These are phyloP conservation scores for Neonectria ditissima DNA, from an alignment of 2,329 filamentous ascomycete genomes.

Conservation along the genomic window DNA sequence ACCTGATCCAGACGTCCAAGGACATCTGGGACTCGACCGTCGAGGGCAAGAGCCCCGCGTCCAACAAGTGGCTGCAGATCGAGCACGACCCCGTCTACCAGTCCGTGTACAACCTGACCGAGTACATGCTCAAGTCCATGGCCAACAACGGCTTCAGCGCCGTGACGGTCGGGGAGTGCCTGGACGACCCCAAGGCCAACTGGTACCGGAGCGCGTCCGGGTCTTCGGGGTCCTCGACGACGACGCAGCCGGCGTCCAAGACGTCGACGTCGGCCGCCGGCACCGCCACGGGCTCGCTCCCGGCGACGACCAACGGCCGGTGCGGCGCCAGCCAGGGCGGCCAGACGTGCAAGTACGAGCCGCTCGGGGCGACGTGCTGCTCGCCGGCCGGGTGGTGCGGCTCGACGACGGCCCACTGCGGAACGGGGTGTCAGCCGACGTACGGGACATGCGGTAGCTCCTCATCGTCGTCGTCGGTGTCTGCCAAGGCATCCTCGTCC, in stretches of 20 bases:
- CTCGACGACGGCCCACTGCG: slow-evolving; percentile 54
- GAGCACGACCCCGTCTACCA: slow-evolving; percentile 63
- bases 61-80: slow-evolving; percentile 62
- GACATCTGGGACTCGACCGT: slow-evolving; percentile 51
- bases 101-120: slow-evolving; percentile 56
- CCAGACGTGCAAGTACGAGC: slow-evolving; percentile 37
- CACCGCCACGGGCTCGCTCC: slow-evolving; percentile 31
- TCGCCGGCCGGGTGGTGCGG: slow-evolving; percentile 51
- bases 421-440: slow-evolving; percentile 52
- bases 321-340: slow-evolving; percentile 40
- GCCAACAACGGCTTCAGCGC: slow-evolving; percentile 55
- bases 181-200: slow-evolving; percentile 62
- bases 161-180: slow-evolving; percentile 64
- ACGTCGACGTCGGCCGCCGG: slow-evolving; percentile 29
- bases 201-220: slow-evolving; percentile 59
- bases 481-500: neutral
- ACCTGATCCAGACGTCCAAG: slow-evolving; percentile 61
- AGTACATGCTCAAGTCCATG: slow-evolving; percentile 57
- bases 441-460: slow-evolving; percentile 45
- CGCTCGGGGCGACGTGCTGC: slow-evolving; percentile 38
- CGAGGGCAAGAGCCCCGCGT: slow-evolving; percentile 46
- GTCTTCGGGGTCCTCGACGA: slow-evolving; percentile 3
- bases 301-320: slow-evolving; percentile 38
- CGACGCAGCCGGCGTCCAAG: slow-evolving; percentile 12
- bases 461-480: slow-evolving; percentile 26